These are phyloP conservation scores for Coccomyxa sp. DNA, from an alignment of 139 green algal species.

Conservation along the genomic window DNA sequence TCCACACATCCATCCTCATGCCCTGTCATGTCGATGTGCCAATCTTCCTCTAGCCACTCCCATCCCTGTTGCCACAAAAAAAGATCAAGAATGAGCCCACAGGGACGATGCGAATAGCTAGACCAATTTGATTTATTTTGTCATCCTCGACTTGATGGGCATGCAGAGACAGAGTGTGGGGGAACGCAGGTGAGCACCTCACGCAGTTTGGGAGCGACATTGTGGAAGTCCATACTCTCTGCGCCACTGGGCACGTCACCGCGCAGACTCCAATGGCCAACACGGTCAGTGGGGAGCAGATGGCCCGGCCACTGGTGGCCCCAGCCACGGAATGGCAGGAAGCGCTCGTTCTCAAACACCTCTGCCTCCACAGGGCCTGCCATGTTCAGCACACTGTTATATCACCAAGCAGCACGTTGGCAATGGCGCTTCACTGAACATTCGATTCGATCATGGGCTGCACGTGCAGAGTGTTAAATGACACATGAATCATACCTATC, in stretches of 20 bases:
- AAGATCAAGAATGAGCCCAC: not conserved
- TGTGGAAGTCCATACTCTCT: conserved; percentile 49
- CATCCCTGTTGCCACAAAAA: conserved; percentile 26
- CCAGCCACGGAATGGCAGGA: conserved; percentile 78
- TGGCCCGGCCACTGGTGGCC: conserved; percentile 81
- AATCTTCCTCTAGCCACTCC: conserved; percentile 60
- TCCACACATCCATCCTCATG: conserved; percentile 35
- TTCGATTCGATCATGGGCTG: too few species aligned
- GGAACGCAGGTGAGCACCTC: not conserved
- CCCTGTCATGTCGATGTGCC: conserved; percentile 66
- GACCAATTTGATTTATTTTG: too few species aligned
- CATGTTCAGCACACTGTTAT: not conserved
- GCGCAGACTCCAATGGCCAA: conserved; percentile 54
- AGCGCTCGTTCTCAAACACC: conserved; percentile 86
- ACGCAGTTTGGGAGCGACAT: conserved; percentile 50
- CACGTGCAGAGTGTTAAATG: too few species aligned
- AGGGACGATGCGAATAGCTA: not conserved
- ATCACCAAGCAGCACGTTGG: not conserved
- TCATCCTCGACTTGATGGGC: too few species aligned
- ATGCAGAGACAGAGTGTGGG: too few species aligned
- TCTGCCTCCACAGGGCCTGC: conserved; percentile 52
- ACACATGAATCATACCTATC: not conserved
- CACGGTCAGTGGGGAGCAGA: conserved; percentile 78
- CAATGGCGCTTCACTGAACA: too few species aligned
- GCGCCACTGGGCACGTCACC: conserved; percentile 35